Base-by-base conservation (phyloP, 1,284 basidiomycete species). In the Trichosporon sp. region DNA sequence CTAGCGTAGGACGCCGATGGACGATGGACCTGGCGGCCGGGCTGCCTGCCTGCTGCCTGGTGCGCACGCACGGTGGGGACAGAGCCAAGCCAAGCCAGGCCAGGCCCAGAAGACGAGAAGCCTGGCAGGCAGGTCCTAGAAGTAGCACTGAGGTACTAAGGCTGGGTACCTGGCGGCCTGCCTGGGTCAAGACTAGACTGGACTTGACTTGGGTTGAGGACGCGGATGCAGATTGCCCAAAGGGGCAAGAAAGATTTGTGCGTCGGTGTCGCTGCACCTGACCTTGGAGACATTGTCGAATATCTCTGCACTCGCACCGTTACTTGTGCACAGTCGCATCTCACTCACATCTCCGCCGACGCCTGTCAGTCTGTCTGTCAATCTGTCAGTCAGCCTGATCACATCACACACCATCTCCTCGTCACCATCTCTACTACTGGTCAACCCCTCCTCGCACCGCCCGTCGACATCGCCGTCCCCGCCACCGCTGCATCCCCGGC, bases 221-320 rank as follows among this genome's bases (percentile, higher is more conserved):
- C 9, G 46, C 46, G 49, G 49, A 7, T 54, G 49, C 27, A 31
- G 29, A 54, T 54, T 54, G 49, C 49, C 49, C 27, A 54, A 54
- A 29, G 25, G 49, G 49, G 49, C 49, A 54, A 54, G 49, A 31
- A 54, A 54, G 49, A 29, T 54, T 54, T 54, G 49, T 54, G 49
- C 49, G 29, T 8, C 4, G 27, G 5, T 27, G 11, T n/a, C 8
- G 49, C 25, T 54, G 49, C 49, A 54, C 49, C 49, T 54, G 49
- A 54, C 49, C 40, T 54, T 31, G 25, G 49, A 46, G 27, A 54
- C 49, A 54, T 29, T 29, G 16, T 44, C 40, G 23, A 21, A 44
- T 23, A 6, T 8, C n/a, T 44, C 40, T 29, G 25, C 4, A 54
- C 49, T 54, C 14, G 49, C 49, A n/a, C 49, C 49, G 5, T 27